A percentile compares a stretch with the other conserved stretches of the same genome.
Conservation (phyloP, 345 rosid species). For the Aethionema arabicum region DNA sequence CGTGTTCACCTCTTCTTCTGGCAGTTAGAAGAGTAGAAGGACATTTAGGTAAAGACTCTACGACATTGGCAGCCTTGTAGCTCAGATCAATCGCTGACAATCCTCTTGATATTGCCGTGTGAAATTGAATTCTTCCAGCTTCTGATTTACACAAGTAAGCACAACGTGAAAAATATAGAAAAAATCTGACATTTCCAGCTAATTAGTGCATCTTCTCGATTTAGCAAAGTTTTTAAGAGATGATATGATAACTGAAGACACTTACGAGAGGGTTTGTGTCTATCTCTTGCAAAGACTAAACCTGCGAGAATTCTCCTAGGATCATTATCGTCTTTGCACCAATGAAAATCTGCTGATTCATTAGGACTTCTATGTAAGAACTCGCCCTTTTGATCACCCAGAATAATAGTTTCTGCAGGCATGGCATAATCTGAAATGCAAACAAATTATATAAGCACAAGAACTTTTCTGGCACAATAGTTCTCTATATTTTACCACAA, state of each 20-base stretch:
- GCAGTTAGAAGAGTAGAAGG: conserved; percentile 63
- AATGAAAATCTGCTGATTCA: conserved; percentile 30
- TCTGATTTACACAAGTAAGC: conserved; percentile 42
- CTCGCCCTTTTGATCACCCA: conserved; percentile 59
- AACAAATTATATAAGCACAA: conserved; percentile 23
- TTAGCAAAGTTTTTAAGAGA: not conserved
- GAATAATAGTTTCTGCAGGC: conserved; percentile 65
- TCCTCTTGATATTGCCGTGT: conserved; percentile 61
- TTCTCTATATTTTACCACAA: not conserved
- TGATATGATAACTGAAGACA: conserved; percentile 14
- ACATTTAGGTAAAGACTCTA: conserved; percentile 11
- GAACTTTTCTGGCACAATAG: not conserved
- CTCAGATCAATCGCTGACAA: conserved; percentile 58
- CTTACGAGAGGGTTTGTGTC: conserved; percentile 57
- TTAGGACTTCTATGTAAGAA: conserved; percentile 44
- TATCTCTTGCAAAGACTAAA: conserved; percentile 69
- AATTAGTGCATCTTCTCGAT: not conserved
- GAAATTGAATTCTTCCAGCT: conserved; percentile 59
- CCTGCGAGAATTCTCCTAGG: conserved; percentile 47
- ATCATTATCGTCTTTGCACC: not conserved
- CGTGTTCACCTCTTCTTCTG: conserved; percentile 56
- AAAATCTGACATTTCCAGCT: not conserved
- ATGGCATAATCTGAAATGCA: conserved; percentile 60
- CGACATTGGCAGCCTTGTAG: conserved; percentile 62
- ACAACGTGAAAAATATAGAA: not conserved